Evolutionary conservation across 2,329 filamentous ascomycete genomes (phyloP), one percentile per base, ranked within the genome.

Genomic region (Raffaelea ambrosiae): DNA sequence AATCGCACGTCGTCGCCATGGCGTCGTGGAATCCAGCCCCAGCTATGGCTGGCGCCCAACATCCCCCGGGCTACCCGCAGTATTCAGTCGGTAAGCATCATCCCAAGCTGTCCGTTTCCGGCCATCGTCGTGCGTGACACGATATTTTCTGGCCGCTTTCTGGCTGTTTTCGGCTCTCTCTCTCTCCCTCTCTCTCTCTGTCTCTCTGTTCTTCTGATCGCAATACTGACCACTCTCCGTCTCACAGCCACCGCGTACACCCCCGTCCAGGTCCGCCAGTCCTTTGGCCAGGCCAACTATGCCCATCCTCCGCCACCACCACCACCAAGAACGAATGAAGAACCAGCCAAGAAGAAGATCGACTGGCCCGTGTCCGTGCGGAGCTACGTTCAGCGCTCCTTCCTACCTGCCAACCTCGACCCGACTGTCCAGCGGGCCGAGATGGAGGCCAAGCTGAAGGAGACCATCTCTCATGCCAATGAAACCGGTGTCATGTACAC

Each of bases 321-420:
- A 18, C 35, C 42, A 1, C 44, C 52, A 4, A 22, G 42, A 2
- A 35, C 44, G 1, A 4, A 29, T 2, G 29, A 44, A 18, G 51
- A 53, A 10, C 33, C 51, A 9, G n/a, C 52, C 2, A 55, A 55
- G 63, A 68, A 74, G 61, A 87, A 84, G 69, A 82, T 84, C 58
- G 80, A 85, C 57, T 97, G 88, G 84, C 83, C 89, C 29, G 71
- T 79, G 40, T 79, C 84, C n/a, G 88, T 97, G 51, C 86, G 89
- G 57, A 73, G 77, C 55, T 97, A 96, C 68, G 91, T 97, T 29
- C 84, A 89, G 59, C 83, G 89, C 60, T 90, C 89, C 22, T 97
- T 97, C 63, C 81, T 86, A 44, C 77, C 81, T 22, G 77, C 81
- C 50, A 86, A 89, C 61, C 71, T 82, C 54, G 75, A 86, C 53